These are phyloP conservation scores for Plantago ovata DNA, from an alignment of 257 asterid genomes.

Conservation along the genomic window DNA sequence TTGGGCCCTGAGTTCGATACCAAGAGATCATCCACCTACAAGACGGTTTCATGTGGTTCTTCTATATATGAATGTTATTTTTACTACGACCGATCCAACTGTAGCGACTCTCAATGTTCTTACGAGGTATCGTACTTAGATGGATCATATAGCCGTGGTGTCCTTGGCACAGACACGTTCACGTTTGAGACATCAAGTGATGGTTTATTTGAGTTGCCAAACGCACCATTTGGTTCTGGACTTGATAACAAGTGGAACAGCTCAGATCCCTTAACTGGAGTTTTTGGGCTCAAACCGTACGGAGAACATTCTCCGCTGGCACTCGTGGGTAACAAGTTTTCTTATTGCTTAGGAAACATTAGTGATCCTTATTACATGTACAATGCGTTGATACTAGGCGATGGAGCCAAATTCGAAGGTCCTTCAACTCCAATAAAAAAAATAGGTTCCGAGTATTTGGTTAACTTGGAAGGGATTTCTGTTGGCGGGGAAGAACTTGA, in stretches of 20 bases:
- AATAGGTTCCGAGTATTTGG: not conserved
- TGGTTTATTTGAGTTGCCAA: conserved; percentile 2
- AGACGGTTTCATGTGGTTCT: conserved; percentile 3
- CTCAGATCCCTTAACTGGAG: not conserved
- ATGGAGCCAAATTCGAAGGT: conserved; percentile 20
- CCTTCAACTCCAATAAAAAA: conserved; percentile 14
- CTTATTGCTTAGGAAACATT: conserved; percentile 25
- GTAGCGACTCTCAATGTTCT: conserved; percentile 1
- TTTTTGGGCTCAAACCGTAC: conserved; percentile 16
- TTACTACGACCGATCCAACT: not conserved
- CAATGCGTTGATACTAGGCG: conserved; percentile 20
- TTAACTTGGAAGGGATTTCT: conserved; percentile 19
- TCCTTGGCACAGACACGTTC: conserved; percentile 15
- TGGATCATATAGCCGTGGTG: conserved; percentile 5
- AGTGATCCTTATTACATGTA: conserved; percentile 21
- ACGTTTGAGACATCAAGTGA: conserved; percentile 17
- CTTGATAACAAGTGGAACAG: not conserved
- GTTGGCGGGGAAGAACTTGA: conserved; percentile 1
- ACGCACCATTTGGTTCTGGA: conserved; percentile 16
- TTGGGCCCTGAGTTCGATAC: not conserved
- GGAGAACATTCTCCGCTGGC: conserved; percentile 9
- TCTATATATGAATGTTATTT: not conserved
- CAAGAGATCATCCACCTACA: conserved; percentile 13
- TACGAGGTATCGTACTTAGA: not conserved
- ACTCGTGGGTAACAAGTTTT: conserved; percentile 14